Evolutionary conservation across 148 eudicot genomes (phyloP), one percentile per base, ranked within the genome.

Genomic region (Chenopodium album): DNA sequence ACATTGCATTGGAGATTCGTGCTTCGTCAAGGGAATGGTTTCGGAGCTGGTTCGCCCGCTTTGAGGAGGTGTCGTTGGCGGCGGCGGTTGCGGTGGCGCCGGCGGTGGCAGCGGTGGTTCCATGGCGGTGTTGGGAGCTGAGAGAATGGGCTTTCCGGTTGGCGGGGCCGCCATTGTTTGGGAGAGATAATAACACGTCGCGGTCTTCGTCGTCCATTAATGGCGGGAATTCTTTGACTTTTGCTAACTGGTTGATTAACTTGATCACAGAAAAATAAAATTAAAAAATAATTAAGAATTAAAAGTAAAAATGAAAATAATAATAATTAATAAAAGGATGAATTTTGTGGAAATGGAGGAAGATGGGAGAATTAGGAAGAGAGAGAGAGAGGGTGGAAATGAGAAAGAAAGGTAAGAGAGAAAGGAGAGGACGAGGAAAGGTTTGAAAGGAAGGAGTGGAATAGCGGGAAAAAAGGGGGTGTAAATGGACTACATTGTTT

Each of bases 21-120:
- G 80, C 88, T 8, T 91, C 94, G 73, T 96, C 97, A 78, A 92
- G 94, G 86, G 95, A 90, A 83, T 91, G 97, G 72, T 92, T 92
- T 20, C 97, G 90, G 81, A 81, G 82, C 60, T 87, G 89, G 76
- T 31, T 48, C 72, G 88, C 68, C 56, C 81, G 83, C 73, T 84
- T 83, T 29, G 80, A 79, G 56, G 80, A 84, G 28, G 66, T 1
- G 66, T 20, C 26, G 23, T 62, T 62, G 9, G 66, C 5, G n/a
- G 54, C 68, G 62, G 66, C 14, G 20, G 59, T 14, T 10, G 29
- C 20, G 75, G 28, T 59, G 68, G 52, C 71, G 70, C 34, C 9
- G 44, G 29, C 9, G 69, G 68, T 32, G 44, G 23, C 7, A 7
- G 80, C 22, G 9, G 47, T 2, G 28, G 63, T 48, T 12, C 59